Conservation (phyloP, 1,284 basidiomycete genomes). For the Heimioporus retisporus region DNA sequence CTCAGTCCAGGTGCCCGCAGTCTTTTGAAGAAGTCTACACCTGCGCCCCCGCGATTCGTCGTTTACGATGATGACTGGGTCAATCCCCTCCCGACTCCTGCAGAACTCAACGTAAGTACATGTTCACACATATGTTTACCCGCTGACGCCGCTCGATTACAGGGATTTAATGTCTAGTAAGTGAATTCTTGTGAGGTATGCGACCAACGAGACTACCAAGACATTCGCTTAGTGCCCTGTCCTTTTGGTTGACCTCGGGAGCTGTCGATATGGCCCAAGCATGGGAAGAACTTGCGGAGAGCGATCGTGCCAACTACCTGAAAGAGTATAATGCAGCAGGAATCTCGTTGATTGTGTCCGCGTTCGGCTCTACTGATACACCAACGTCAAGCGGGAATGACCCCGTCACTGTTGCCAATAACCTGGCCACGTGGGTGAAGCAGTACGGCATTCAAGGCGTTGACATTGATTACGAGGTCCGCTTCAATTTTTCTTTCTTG, state of each 20-base stretch:
- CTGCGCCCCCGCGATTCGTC: slow-evolving; percentile 52
- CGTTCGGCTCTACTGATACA: slow-evolving; percentile 61
- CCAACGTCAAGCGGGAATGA: slow-evolving; percentile 56
- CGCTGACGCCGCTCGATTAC: not conserved
- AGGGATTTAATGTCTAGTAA: slow-evolving; percentile 63
- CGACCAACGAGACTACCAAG: not conserved
- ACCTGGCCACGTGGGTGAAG: slow-evolving; percentile 58
- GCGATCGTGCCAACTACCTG: slow-evolving; percentile 40
- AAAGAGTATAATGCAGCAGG: slow-evolving; percentile 53
- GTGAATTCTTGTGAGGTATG: slow-evolving; percentile 11
- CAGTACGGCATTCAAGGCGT: slow-evolving; percentile 63
- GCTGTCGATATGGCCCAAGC: slow-evolving; percentile 55
- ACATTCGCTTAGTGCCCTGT: slow-evolving; percentile 45
- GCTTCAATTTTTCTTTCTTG: not conserved
- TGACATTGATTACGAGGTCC: slow-evolving; percentile 66
- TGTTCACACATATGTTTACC: slow-evolving; percentile 37
- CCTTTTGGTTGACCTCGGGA: slow-evolving; percentile 55
- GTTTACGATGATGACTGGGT: slow-evolving; percentile 55
- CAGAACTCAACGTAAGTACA: slow-evolving; percentile 21
- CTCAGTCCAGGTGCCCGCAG: slow-evolving; percentile 18
- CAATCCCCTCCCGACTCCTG: slow-evolving; percentile 41
- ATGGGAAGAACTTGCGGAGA: slow-evolving; percentile 49
- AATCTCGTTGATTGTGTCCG: slow-evolving; percentile 59
- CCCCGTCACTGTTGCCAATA: slow-evolving; percentile 51
- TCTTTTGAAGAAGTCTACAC: slow-evolving; percentile 22